Evolutionary conservation across 2,329 filamentous ascomycete genomes (phyloP).

Genomic region (Nigrospora sphaerica): DNA sequence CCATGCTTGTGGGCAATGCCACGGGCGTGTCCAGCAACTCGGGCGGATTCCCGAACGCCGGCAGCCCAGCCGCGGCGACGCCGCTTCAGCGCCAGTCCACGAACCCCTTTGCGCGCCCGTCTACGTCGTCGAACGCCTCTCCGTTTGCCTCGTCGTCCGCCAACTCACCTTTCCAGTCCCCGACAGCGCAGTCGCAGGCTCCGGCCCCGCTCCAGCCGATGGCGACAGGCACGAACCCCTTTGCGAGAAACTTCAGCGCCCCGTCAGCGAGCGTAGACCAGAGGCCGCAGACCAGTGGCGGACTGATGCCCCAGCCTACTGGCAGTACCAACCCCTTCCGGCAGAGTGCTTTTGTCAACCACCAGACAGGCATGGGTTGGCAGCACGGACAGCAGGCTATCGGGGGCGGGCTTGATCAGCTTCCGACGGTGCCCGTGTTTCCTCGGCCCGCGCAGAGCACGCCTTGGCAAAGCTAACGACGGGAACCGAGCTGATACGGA

Average conservation of each 20-base stretch:
- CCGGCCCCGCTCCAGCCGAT: conserved; percentile 37
- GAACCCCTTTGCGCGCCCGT: conserved; percentile 77
- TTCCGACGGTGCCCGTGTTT: conserved; percentile 79
- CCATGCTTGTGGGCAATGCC: conserved; percentile 62
- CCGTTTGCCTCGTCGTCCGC: conserved; percentile 24
- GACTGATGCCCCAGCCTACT: conserved; percentile 67
- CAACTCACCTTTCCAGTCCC: conserved; percentile 11
- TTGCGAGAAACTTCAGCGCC: conserved; percentile 39
- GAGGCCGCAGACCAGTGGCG: conserved; percentile 36
- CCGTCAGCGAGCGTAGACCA: conserved; percentile 25
- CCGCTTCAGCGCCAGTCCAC: conserved; percentile 58
- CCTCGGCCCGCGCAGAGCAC: conserved; percentile 65
- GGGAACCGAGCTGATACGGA: not conserved
- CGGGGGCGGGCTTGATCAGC: conserved; percentile 70
- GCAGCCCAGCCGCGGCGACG: conserved; percentile 26
- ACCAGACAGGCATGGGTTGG: conserved; percentile 83
- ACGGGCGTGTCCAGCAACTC: conserved; percentile 37
- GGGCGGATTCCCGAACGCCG: conserved; percentile 34
- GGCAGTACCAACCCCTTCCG: conserved; percentile 93
- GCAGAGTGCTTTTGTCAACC: conserved; percentile 83
- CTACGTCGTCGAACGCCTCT: conserved; percentile 33
- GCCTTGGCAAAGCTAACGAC: conserved; percentile 42
- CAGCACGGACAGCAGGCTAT: conserved; percentile 73
- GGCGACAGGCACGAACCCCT: conserved; percentile 53
- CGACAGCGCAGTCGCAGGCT: conserved; percentile 23